Evolutionary conservation across 2,329 filamentous ascomycete genomes (phyloP), one percentile per base, ranked within the genome.

Genomic region (Tolypocladium tropicale): DNA sequence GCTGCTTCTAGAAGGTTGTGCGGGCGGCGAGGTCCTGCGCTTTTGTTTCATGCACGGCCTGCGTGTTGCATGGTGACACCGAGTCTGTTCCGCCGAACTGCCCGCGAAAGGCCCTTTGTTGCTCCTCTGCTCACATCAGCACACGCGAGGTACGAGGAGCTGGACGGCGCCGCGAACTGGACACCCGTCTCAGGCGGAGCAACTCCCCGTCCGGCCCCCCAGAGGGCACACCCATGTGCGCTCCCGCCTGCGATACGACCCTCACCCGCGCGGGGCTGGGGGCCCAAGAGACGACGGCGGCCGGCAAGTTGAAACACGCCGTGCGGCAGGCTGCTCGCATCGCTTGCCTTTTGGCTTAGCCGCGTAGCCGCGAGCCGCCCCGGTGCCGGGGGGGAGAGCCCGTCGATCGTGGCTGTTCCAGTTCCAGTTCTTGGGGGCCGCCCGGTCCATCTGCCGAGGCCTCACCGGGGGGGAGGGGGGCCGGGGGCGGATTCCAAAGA

Each of bases 211-310:
- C 54, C 41, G 50, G 33, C 43, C 28, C 51, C 21, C 21, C 11
- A 52, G 49, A 49, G 37, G 49, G n/a, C n/a, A n/a, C 49, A 33
- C 52, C 52, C 52, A 56, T 56, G 55, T 54, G 52, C 55, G 52
- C 32, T 55, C 53, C 56, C 56, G 53, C 21, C 30, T 55, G 56
- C 56, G 56, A 50, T 55, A 53, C 53, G 41, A 57, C 56, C 51
- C 34, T 55, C 46, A 23, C 37, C 10, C 16, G 3, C 18, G 28
- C 12, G 23, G 46, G 28, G 6, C 28, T 39, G 51, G 14, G 50
- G 21, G 33, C 25, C 25, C 14, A n/a, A n/a, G 25, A 30, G 43
- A 5, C 43, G 14, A 30, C 43, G n/a, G 16, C 28, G 18, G 16
- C 46, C 46, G 46, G 1, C 12, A 46, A 28, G 41, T 46, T 12